phyloP scores from a whole-genome alignment of 208 protist species.

The Acanthamoeba royreba region DNA sequence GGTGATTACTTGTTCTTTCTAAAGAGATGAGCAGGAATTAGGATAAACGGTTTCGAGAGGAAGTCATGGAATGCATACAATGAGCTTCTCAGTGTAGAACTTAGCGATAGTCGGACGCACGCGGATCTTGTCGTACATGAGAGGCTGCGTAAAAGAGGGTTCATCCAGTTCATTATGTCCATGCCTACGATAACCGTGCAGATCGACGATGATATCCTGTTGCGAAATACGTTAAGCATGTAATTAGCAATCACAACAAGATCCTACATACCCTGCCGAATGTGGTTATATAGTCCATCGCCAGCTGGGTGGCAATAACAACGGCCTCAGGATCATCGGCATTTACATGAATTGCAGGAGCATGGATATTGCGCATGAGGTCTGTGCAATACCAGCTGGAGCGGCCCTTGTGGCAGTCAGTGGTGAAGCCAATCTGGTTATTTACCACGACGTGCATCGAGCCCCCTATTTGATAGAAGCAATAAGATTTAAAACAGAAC shows the following conservation, averaged over 20 bases:
- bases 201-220: constrained; percentile 79
- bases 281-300: background rate
- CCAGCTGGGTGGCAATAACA: constrained; percentile 15
- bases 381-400: constrained; percentile 62
- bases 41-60: no score
- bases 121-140: constrained; percentile 74
- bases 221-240: no score
- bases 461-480: constrained; percentile 23
- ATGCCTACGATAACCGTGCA: constrained; percentile 75
- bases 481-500: background rate
- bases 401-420: constrained; percentile 44
- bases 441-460: constrained; percentile 70
- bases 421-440: constrained; percentile 77
- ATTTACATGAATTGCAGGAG: constrained; percentile 79
- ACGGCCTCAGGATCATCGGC: constrained; percentile 73
- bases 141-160: constrained; percentile 79
- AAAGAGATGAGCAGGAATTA: background rate
- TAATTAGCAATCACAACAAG: no score
- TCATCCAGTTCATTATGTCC: constrained; percentile 83
- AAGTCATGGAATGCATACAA: no score
- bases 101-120: constrained; percentile 54
- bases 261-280: no score
- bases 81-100: constrained; percentile 60
- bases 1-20: background rate
- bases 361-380: constrained; percentile 59